A percentile compares a stretch with the other conserved stretches of the same genome.
Evolutionary conservation across 768 basidiomycete genomes (phyloP).

Genomic region (Gloeophyllum trabeum): DNA sequence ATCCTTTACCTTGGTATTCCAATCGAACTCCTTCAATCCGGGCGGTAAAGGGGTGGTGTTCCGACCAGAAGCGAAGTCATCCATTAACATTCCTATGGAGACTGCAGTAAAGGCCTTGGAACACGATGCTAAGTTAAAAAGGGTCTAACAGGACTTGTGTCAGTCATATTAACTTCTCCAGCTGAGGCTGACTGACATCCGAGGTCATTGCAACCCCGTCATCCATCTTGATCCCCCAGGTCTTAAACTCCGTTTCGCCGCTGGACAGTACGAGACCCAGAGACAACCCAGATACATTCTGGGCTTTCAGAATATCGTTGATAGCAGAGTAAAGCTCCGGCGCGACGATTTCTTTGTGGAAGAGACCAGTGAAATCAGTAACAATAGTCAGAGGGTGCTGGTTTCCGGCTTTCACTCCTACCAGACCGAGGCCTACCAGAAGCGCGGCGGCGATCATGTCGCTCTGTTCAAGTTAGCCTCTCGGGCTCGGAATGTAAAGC

Average conservation of each 20-base stretch:
- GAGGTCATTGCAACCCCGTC: constrained; percentile 2
- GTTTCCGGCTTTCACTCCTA: no score
- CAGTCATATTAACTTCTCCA: no score
- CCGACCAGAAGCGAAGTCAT: constrained; percentile 17
- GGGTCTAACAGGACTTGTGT: constrained; percentile 10
- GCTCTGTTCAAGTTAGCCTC: no score
- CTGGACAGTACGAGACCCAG: constrained; percentile 6
- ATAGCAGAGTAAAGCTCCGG: background rate
- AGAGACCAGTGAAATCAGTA: no score
- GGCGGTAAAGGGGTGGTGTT: constrained; percentile 15
- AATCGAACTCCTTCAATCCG: constrained; percentile 11
- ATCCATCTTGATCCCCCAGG: constrained; percentile 6
- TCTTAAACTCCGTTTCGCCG: constrained; percentile 4
- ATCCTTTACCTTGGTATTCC: constrained; percentile 19
- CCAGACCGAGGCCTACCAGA: no score
- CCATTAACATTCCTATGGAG: constrained; percentile 19
- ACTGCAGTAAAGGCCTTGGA: constrained; percentile 19
- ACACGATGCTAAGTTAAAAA: constrained; percentile 19
- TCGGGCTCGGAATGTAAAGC: no score
- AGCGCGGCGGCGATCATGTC: no score
- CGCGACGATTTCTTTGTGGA: background rate
- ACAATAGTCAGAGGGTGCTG: no score
- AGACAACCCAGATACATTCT: constrained; percentile 6
- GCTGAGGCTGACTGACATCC: constrained; percentile 7
- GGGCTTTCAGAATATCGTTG: background rate